Percentiles rank a stretch among this genome's conserved stretches.
Evolutionary conservation across 345 rosid species (phyloP).

Genomic region (Populus deltoides): DNA sequence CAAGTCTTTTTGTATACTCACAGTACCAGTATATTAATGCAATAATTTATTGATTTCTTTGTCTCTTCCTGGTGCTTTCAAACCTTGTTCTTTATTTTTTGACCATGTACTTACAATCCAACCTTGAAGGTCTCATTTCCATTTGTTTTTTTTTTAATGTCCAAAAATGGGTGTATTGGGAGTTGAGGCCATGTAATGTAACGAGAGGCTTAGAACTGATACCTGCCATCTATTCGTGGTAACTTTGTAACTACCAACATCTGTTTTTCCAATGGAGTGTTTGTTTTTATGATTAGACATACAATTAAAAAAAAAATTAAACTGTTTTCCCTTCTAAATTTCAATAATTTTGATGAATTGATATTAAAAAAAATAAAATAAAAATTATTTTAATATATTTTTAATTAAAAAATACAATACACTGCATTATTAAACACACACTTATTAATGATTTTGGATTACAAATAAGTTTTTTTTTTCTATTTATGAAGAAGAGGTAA

Average conservation of each 20-base stretch:
- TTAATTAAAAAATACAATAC: too few species aligned
- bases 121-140: neutral
- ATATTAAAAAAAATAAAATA: too few species aligned
- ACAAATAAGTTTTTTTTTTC: too few species aligned
- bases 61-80: neutral
- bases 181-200: neutral
- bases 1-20: slow-evolving; percentile 22
- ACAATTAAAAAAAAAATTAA: too few species aligned
- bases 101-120: neutral
- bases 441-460: too few species aligned
- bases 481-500: too few species aligned
- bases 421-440: too few species aligned
- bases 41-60: neutral
- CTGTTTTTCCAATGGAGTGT: too few species aligned
- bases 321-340: too few species aligned
- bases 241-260: neutral
- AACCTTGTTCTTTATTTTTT: neutral
- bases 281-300: too few species aligned
- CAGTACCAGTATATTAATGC: neutral
- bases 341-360: too few species aligned
- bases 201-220: neutral
- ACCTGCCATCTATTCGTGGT: neutral
- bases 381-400: too few species aligned
- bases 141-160: neutral
- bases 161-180: neutral